Evolutionary conservation across 352 stramenopile species (phyloP), one percentile per base, ranked within the genome.

Genomic region (Phytophthora pini): DNA sequence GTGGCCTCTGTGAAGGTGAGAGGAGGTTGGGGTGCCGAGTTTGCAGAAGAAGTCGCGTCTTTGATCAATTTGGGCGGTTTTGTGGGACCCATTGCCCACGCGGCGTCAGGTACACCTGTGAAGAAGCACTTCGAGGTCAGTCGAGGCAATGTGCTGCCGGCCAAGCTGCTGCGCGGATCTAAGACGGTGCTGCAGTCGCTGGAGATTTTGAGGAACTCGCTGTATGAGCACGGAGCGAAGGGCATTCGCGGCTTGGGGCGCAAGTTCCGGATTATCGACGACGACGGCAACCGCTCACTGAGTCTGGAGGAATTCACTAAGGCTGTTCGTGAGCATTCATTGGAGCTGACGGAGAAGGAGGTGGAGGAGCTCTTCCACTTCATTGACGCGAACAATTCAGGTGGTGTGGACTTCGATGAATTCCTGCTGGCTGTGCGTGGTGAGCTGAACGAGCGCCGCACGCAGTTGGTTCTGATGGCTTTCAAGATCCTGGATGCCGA

Each of bases 231-330:
- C 45, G 87, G 87, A 62, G 87, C 84, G 15, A 89, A 85, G 31
- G 84, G 87, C 2, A 91, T 94, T 55, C 79, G 82, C 22, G 82
- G 81, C 29, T 61, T 95, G 22, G 84, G 87, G 29, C 84, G 87
- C 61, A 95, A 95, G 68, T 93, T 97, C 65, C 85, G 88, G 20
- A 94, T 97, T 73, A 93, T 96, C 52, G 89, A 97, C 61, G 86
- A 97, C 60, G 85, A 96, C 56, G 86, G 87, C 40, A 94, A 96
- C 77, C 72, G 77, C 13, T 84, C 82, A 46, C 55, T 97, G 44
- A 92, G 74, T 52, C 56, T 86, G 20, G 61, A 75, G 10, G 90
- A 97, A 68, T 94, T 97, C 56, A 63, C 61, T 36, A 93, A 95
- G 72, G 87, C 83, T 9, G 80, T 95, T 47, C 70, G 70, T 27